phyloP scores from a whole-genome alignment of 441 rosid species.

The Erodium texanum region DNA sequence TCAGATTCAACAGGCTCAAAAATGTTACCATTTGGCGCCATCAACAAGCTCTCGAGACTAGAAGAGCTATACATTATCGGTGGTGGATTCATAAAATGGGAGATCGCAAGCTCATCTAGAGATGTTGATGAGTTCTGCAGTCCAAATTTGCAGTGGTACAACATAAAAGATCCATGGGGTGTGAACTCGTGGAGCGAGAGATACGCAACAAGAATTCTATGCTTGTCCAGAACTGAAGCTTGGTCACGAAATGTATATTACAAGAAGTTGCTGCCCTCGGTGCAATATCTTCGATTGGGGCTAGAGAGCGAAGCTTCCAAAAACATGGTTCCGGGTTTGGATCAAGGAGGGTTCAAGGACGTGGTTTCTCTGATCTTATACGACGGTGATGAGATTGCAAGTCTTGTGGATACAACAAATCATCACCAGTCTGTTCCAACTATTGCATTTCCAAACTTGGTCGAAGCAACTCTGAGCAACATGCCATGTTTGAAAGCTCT shows the following conservation, averaged over 20 bases:
- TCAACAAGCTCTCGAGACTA: not conserved
- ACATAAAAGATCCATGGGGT: not conserved
- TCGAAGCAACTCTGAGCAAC: not conserved
- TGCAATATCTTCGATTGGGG: not conserved
- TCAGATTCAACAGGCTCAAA: not conserved
- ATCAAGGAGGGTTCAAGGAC: not conserved
- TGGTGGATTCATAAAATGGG: not conserved
- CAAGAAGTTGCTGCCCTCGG: not conserved
- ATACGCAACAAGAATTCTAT: not conserved
- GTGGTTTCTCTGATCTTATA: not conserved
- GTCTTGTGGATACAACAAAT: not conserved
- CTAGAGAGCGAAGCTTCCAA: not conserved
- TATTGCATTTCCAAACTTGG: not conserved
- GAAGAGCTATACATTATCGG: constrained; percentile 2
- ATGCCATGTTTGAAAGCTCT: not conserved
- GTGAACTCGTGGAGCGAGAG: not conserved
- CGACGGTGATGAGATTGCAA: not conserved
- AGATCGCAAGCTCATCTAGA: not conserved
- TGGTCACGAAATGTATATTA: not conserved
- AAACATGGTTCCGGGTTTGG: not conserved
- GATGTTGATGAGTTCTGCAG: not conserved
- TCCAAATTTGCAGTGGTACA: not conserved
- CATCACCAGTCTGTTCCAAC: not conserved
- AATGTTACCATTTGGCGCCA: not conserved
- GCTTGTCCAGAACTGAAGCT: not conserved